phyloP scores from a whole-genome alignment of 352 stramenopile species.

The Globisporangium cederbergense region DNA sequence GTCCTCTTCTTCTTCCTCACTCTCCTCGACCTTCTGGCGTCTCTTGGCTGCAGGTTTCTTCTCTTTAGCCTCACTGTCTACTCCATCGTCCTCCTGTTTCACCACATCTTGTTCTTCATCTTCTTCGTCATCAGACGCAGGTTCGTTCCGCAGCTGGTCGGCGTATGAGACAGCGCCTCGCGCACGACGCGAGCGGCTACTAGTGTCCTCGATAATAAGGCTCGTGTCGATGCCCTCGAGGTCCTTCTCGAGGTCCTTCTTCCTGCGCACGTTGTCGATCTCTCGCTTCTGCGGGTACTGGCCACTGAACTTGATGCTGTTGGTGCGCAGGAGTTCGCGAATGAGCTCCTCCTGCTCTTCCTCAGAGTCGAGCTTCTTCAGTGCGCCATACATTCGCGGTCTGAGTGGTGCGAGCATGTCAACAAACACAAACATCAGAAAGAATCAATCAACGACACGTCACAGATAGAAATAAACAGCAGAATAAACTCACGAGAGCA shows the following conservation, averaged over 20 bases:
- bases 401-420: slow-evolving; percentile 20
- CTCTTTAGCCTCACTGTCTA: background rate
- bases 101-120: slow-evolving; percentile 24
- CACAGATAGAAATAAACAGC: background rate
- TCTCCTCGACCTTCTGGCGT: slow-evolving; percentile 12
- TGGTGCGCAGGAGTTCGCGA: slow-evolving; percentile 44
- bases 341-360: slow-evolving; percentile 59
- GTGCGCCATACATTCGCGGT: slow-evolving; percentile 51
- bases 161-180: slow-evolving; percentile 8
- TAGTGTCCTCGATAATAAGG: slow-evolving; percentile 55
- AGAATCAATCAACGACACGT: background rate
- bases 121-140: slow-evolving; percentile 33
- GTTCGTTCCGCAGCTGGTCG: slow-evolving; percentile 2
- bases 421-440: too few relatives aligned
- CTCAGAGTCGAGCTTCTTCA: slow-evolving; percentile 41
- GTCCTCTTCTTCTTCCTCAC: slow-evolving; percentile 12
- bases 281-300: slow-evolving; percentile 64
- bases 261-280: slow-evolving; percentile 64
- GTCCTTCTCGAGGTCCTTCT: slow-evolving; percentile 63
- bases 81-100: slow-evolving; percentile 3
- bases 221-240: slow-evolving; percentile 82
- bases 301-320: slow-evolving; percentile 47
- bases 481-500: slow-evolving; percentile 53
- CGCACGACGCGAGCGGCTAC: slow-evolving; percentile 6
- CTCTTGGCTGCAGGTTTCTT: background rate